Conservation (phyloP, 140 eudicot species). For the Anethum foeniculum region DNA sequence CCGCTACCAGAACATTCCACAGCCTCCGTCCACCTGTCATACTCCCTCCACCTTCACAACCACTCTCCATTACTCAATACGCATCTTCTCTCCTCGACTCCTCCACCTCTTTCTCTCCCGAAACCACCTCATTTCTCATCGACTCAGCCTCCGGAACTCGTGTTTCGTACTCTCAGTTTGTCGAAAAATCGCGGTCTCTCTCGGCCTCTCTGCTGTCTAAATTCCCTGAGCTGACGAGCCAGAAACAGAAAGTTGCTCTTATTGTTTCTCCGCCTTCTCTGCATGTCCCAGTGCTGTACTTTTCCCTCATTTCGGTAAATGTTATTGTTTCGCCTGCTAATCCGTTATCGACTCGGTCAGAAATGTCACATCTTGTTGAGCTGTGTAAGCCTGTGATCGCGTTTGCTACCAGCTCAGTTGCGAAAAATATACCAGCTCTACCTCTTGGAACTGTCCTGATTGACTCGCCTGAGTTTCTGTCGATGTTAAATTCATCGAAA, state of each 20-base stretch:
- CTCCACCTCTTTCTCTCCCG: constrained; percentile 27
- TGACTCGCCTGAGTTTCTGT: constrained; percentile 51
- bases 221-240: constrained; percentile 22
- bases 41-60: constrained; percentile 47
- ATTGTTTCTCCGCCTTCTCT: constrained; percentile 54
- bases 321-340: constrained; percentile 69
- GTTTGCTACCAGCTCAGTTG: constrained; percentile 32
- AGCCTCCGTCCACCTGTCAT: constrained; percentile 49
- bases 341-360: constrained; percentile 56
- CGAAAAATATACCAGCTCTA: constrained; percentile 18
- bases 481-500: constrained; percentile 22
- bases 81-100: constrained; percentile 45
- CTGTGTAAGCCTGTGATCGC: constrained; percentile 50
- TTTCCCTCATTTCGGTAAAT: constrained; percentile 53
- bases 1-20: constrained; percentile 41
- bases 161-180: constrained; percentile 51
- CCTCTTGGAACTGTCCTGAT: constrained; percentile 27
- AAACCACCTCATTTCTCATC: constrained; percentile 46
- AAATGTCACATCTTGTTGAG: constrained; percentile 42
- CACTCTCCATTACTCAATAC: constrained; percentile 32
- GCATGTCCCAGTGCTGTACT: constrained; percentile 54
- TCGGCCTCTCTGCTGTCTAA: constrained; percentile 30
- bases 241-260: constrained; percentile 37
- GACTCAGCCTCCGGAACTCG: constrained; percentile 54
- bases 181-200: constrained; percentile 40